Evolutionary conservation across 164 flowering plant genomes (phyloP).

Genomic region (Piper longum): DNA sequence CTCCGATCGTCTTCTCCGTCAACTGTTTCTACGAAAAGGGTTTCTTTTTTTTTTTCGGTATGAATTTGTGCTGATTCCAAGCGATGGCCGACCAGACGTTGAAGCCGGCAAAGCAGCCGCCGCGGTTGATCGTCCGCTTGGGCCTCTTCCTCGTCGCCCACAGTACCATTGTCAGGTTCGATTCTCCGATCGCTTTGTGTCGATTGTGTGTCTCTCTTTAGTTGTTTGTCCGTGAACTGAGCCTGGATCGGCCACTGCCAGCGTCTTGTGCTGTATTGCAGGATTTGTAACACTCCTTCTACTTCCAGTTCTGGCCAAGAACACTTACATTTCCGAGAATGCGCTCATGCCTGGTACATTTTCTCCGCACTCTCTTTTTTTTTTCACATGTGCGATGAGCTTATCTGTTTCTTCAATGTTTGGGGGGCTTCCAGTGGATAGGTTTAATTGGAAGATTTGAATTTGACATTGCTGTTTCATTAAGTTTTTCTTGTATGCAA

Average conservation of each 20-base stretch:
- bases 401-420: background rate
- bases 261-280: slow-evolving; percentile 54
- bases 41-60: no score
- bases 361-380: background rate
- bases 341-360: slow-evolving; percentile 86
- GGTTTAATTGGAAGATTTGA: no score
- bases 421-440: no score
- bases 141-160: slow-evolving; percentile 64
- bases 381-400: background rate
- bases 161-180: slow-evolving; percentile 57
- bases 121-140: slow-evolving; percentile 61
- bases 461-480: no score
- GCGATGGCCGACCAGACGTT: background rate
- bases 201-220: background rate
- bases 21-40: no score
- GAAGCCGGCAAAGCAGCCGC: slow-evolving; percentile 12
- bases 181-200: background rate
- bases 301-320: slow-evolving; percentile 78
- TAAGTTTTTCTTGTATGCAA: no score
- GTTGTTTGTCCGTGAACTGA: background rate
- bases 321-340: slow-evolving; percentile 88
- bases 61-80: no score
- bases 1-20: no score
- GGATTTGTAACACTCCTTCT: slow-evolving; percentile 62
- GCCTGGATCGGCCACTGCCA: slow-evolving; percentile 9